Percentiles rank a stretch among this genome's conserved stretches.
Evolutionary conservation across 1,139 yeast genomes (phyloP).

Genomic region (Nematodospora anomalae): DNA sequence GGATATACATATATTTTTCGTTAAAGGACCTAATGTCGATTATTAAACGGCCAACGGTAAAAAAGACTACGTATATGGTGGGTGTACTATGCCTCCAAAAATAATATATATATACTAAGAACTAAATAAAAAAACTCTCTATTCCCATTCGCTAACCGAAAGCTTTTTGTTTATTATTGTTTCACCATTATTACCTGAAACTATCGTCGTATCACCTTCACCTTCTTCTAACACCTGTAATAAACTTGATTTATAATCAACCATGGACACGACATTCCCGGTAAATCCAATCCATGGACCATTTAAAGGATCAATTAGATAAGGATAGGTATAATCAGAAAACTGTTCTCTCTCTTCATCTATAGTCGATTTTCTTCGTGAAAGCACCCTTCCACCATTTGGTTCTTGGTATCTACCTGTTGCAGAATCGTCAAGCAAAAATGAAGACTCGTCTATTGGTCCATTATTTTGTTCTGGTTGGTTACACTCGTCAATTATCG

Average conservation of each 20-base stretch:
- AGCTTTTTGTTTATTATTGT: constrained; percentile 32
- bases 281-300: constrained; percentile 62
- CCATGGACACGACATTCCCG: constrained; percentile 49
- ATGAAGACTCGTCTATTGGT: constrained; percentile 30
- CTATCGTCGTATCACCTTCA: constrained; percentile 22
- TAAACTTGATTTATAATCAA: constrained; percentile 25
- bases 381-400: constrained; percentile 6
- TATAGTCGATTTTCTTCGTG: constrained; percentile 45
- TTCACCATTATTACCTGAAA: constrained; percentile 26
- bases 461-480: constrained; percentile 1
- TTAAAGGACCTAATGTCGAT: too few species aligned
- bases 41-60: too few species aligned
- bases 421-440: constrained; percentile 19
- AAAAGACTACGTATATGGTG: too few species aligned
- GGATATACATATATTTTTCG: too few species aligned
- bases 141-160: constrained; percentile 49
- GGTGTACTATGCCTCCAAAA: too few species aligned
- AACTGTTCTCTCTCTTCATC: constrained; percentile 57
- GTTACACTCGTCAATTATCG: constrained; percentile 7
- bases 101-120: neutral
- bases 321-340: constrained; percentile 53
- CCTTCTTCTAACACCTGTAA: constrained; percentile 12
- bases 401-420: constrained; percentile 3
- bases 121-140: constrained; percentile 8
- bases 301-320: constrained; percentile 45